Evolutionary conservation across 768 basidiomycete species (phyloP), one percentile per base, ranked within the genome.

Genomic region (Pisolithus albus): DNA sequence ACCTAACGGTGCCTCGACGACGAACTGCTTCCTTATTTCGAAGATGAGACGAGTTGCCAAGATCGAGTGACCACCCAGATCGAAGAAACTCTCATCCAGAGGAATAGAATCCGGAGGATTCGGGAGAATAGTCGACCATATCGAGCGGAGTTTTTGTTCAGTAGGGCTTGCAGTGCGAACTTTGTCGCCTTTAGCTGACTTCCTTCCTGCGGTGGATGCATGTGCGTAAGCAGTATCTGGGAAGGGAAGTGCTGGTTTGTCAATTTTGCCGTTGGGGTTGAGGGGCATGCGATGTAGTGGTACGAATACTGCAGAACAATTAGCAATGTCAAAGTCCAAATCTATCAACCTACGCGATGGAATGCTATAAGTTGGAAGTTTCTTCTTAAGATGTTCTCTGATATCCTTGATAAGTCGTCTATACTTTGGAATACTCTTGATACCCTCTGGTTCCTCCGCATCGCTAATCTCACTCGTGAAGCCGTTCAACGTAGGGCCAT

Each of bases 241-340:
- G 84, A 98, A 99, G 11, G 96, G 96, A 43, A 99, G 81, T 0
- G 91, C 89, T 0, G 96, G 95, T 64, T 98, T 99, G 75, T 99
- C 96, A 66, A 99, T 86, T 72, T 99, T 99, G 55, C 96, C 96
- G 65, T 98, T 99, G 7, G 96, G 96, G 61, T 97, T 99, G 47
- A 99, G 80, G 18, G 96, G 96, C 89, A 99, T 95, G 50, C 92
- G 86, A 47, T 79, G 80, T 24, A 99, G 79, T 0, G 96, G 96
- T 28, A 99, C 92, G 57, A 97, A 94, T 21, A 98, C 95, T 90
- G 64, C 11, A 28, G 34, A 3, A 52, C 32, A 15, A 50, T 19
- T 15, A 46, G 26, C 13, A 13, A 26, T 61, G 58, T 55, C 1
- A 52, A 39, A 15, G 50, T 37, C 24, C 9, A 30, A 44, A 40